Evolutionary conservation across 2,329 filamentous ascomycete species (phyloP).

Genomic region (Neocatenulostroma microsporum): DNA sequence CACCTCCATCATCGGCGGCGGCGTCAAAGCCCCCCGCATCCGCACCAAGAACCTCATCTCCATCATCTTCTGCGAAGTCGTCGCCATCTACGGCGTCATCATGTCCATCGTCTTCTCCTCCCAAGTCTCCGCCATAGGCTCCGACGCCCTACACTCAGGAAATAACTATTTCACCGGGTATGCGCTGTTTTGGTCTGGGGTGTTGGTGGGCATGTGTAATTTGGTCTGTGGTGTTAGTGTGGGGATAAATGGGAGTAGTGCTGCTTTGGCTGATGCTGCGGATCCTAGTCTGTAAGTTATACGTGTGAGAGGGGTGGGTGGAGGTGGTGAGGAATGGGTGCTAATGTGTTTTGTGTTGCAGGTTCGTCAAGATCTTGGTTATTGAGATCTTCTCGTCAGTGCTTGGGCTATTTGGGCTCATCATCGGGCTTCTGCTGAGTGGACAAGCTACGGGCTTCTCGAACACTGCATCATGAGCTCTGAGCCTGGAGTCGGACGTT

Average conservation of each 20-base stretch:
- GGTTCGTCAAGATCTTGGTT: slow-evolving; percentile 97
- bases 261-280: slow-evolving; percentile 89
- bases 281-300: slow-evolving; percentile 72
- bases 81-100: slow-evolving; percentile 99
- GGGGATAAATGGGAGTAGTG: slow-evolving; percentile 95
- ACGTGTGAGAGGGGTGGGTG: not conserved
- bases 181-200: slow-evolving; percentile 88
- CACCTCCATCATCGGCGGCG: slow-evolving; percentile 91
- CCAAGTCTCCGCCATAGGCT: slow-evolving; percentile 66
- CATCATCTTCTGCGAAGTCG: slow-evolving; percentile 99
- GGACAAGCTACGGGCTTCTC: slow-evolving; percentile 54
- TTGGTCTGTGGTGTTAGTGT: slow-evolving; percentile 92
- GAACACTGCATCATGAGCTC: not conserved
- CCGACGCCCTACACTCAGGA: slow-evolving; percentile 60
- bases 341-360: slow-evolving; percentile 31
- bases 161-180: slow-evolving; percentile 90
- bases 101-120: slow-evolving; percentile 98
- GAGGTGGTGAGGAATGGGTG: not conserved
- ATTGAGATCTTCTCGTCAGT: slow-evolving; percentile 99
- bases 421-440: slow-evolving; percentile 82
- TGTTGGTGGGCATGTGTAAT: slow-evolving; percentile 94
- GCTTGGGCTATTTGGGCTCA: slow-evolving; percentile 89
- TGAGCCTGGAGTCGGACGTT: too few relatives aligned
- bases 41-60: slow-evolving; percentile 99
- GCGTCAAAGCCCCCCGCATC: slow-evolving; percentile 93